phyloP scores from a whole-genome alignment of 2,329 filamentous ascomycete species.

The Fusarium fujikuroi region DNA sequence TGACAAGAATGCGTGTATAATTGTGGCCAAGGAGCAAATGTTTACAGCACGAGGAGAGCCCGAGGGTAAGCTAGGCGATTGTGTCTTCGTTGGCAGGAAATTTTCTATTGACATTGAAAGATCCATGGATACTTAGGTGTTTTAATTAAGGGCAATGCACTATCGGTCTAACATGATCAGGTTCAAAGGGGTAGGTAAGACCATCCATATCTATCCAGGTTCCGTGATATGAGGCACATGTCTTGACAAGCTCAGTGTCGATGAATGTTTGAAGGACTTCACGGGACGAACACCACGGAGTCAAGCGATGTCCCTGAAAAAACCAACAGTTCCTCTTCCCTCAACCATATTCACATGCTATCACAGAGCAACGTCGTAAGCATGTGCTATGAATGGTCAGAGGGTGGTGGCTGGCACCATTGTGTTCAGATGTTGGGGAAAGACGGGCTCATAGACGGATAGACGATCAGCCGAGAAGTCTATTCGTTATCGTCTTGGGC shows the following conservation, averaged over 20 bases:
- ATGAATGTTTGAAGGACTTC: constrained; percentile 44
- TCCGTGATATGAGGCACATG: background rate
- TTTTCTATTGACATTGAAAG: background rate
- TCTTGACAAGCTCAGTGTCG: background rate
- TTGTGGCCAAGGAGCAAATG: background rate
- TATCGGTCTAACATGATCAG: background rate
- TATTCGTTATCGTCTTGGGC: constrained; percentile 73
- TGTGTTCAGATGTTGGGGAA: background rate
- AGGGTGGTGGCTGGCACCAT: constrained; percentile 51
- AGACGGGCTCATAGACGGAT: background rate
- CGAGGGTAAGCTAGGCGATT: background rate
- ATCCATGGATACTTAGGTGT: background rate
- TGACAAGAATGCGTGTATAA: background rate
- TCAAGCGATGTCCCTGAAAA: constrained; percentile 44
- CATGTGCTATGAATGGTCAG: constrained; percentile 78
- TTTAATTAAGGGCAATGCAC: background rate
- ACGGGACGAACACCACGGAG: constrained; percentile 42
- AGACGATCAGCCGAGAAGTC: constrained; percentile 58
- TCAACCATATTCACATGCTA: constrained; percentile 75
- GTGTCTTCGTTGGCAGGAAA: background rate
- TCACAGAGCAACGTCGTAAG: constrained; percentile 59
- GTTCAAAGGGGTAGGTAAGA: background rate
- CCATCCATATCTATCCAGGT: background rate
- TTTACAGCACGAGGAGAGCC: background rate
- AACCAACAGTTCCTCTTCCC: constrained; percentile 63